phyloP scores from a whole-genome alignment of 768 basidiomycete species.

The Kockovaella imperatae region DNA sequence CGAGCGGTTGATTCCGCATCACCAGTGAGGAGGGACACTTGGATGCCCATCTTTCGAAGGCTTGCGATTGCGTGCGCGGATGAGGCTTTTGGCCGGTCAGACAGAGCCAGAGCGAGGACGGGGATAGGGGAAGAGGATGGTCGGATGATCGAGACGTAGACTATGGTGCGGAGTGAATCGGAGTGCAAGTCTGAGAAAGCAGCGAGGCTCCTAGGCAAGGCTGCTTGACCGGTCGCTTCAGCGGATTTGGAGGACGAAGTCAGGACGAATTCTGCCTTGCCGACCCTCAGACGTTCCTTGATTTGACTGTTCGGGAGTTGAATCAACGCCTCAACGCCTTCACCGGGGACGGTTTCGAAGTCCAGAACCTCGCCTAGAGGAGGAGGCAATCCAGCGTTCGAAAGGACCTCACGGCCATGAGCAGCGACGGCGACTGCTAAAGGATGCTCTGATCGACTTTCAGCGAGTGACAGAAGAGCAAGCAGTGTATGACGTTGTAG shows the following conservation, averaged over 20 bases:
- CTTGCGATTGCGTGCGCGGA: conserved; percentile 74
- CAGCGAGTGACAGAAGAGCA: conserved; percentile 75
- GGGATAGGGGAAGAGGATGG: conserved; percentile 51
- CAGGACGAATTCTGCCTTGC: conserved; percentile 62
- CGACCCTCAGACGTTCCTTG: conserved; percentile 51
- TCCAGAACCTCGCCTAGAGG: conserved; percentile 57
- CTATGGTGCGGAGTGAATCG: conserved; percentile 67
- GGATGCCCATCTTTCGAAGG: conserved; percentile 79
- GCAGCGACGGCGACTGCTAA: conserved; percentile 85
- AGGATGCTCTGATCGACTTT: conserved; percentile 90
- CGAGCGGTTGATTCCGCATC: conserved; percentile 77
- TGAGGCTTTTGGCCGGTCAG: conserved; percentile 79
- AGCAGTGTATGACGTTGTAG: conserved; percentile 50
- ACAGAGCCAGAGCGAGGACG: conserved; percentile 70
- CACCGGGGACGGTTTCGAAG: conserved; percentile 84
- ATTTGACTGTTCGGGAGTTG: conserved; percentile 47
- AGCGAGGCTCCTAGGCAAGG: conserved; percentile 56
- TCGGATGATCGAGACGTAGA: conserved; percentile 65
- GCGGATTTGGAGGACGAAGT: conserved; percentile 11
- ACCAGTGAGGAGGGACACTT: conserved; percentile 89
- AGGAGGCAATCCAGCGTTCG: conserved; percentile 42
- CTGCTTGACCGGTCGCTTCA: conserved; percentile 31
- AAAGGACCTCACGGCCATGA: conserved; percentile 53
- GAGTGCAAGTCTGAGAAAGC: conserved; percentile 66
- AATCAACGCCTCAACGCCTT: conserved; percentile 71